Evolutionary conservation across 1,284 basidiomycete genomes (phyloP), one percentile per base, ranked within the genome.

Genomic region (Cryptococcus sp.): DNA sequence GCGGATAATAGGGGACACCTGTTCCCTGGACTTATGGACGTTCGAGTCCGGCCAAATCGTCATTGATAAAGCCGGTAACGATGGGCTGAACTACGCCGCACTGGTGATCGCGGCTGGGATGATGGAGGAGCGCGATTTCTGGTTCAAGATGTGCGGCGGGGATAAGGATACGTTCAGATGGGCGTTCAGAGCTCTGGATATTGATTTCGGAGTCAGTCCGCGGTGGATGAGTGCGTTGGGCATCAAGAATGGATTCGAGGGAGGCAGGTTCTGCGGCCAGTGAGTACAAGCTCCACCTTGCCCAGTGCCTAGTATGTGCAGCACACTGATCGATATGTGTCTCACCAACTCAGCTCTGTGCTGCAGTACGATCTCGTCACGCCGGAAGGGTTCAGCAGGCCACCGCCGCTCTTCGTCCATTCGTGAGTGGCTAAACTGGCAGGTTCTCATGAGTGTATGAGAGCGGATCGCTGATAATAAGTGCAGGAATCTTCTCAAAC

Each of bases 141-240:
- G 80, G 80, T 81, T 81, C 68, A 67, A 70, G 19, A 65, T 82
- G 48, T 78, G 76, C 46, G 79, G 79, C 1, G 78, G 77, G 5
- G 78, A 80, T 68, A 81, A 81, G 66, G 80, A 81, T 62, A 80
- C 78, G 31, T 81, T 67, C 68, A 70, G 78, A 52, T 82, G 80
- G 75, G 81, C 77, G 3, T 81, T 79, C 62, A 74, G 78, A 62
- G 69, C 75, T 15, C 65, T 82, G 23, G 78, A 71, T 38, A 52
- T 81, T 3, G 68, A 69, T 3, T 82, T 76, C 60, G 69, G 70
- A 0, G 54, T 71, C 0, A 72, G 76, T 5, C 78, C 79, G 17
- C 74, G 78, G 44, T 81, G 79, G 79, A 74, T 81, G 54, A 67
- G 72, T 5, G 69, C 78, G 3, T 58, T 80, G 22, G 81, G 81